Evolutionary conservation across 2,329 filamentous ascomycete genomes (phyloP), one percentile per base, ranked within the genome.

Genomic region (Cladobotryum mycophilum): DNA sequence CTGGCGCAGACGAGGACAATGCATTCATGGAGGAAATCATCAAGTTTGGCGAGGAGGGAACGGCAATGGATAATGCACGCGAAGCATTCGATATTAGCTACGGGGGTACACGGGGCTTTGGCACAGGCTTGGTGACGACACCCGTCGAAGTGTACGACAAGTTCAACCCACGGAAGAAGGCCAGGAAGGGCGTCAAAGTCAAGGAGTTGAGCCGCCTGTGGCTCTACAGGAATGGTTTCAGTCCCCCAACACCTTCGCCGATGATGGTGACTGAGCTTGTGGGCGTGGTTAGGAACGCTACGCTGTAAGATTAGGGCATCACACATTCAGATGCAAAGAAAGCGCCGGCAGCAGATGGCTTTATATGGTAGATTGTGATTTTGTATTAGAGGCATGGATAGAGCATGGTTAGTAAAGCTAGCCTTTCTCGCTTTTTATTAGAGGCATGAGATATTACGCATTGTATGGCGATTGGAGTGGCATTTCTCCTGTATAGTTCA

Each of bases 181-280:
- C 17, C 61, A 67, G 55, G 58, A 63, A 25, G 18, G 53, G 61
- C 30, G 70, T 80, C 40, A 77, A 70, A 60, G 80, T 84, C 5
- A 82, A 76, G 64, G 76, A 85, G 48, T 65, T 85, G 42, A 82
- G 80, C 58, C 72, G 82, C 42, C 63, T 85, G 25, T 84, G 82
- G 81, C 69, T 75, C 55, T 85, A 85, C 60, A 70, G 80, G 46
- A 84, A 85, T 59, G 82, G 82, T 2, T 68, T 63, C 51, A 77
- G 72, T 38, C 81, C 81, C 1, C 59, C 69, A 5, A 73, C 76
- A 38, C 57, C 60, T 25, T 69, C 71, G 13, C 66, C 67, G 1
- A 54, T 68, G 52, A 47, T 75, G 38, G 49, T 57, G 3, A 59
- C 53, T 25, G 68, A 72, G 55, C 63, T 64, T 40, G 67, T 71